Evolutionary conservation across 768 basidiomycete genomes (phyloP).

Genomic region (Clitopilus passeckerianus): DNA sequence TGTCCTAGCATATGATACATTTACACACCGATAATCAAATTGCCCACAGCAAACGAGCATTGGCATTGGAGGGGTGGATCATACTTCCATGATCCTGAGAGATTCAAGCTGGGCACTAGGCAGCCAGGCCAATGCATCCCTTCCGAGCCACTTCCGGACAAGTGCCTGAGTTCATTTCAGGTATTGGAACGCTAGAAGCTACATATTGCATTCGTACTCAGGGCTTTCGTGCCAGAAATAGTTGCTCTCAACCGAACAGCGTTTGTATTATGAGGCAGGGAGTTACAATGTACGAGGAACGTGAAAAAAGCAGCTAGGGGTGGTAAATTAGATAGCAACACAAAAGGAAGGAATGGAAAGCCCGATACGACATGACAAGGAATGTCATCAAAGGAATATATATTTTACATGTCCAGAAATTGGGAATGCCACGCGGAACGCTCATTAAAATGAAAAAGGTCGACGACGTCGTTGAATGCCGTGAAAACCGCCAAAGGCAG

Average conservation of each 20-base stretch:
- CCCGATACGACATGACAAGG: constrained; percentile 12
- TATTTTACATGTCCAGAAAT: constrained; percentile 36
- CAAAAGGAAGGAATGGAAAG: constrained; percentile 15
- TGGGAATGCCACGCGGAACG: constrained; percentile 2
- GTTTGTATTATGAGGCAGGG: constrained; percentile 13
- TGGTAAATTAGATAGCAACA: constrained; percentile 33
- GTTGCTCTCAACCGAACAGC: background rate
- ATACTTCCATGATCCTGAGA: no score
- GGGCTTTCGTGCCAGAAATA: background rate
- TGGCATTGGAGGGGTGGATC: no score
- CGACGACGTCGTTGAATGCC: background rate
- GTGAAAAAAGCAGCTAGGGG: constrained; percentile 6
- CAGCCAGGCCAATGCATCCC: no score
- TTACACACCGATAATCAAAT: constrained; percentile 8
- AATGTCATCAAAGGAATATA: constrained; percentile 15
- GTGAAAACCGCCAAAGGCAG: background rate
- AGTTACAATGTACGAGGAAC: constrained; percentile 9
- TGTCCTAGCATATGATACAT: constrained; percentile 71
- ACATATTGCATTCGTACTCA: background rate
- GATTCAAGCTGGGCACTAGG: background rate
- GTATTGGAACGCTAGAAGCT: background rate
- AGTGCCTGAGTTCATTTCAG: background rate
- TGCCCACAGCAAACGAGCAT: background rate
- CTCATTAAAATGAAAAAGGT: background rate
- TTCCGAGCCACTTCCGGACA: background rate